phyloP scores from a whole-genome alignment of 768 basidiomycete genomes.

The Cubamyces sp. region DNA sequence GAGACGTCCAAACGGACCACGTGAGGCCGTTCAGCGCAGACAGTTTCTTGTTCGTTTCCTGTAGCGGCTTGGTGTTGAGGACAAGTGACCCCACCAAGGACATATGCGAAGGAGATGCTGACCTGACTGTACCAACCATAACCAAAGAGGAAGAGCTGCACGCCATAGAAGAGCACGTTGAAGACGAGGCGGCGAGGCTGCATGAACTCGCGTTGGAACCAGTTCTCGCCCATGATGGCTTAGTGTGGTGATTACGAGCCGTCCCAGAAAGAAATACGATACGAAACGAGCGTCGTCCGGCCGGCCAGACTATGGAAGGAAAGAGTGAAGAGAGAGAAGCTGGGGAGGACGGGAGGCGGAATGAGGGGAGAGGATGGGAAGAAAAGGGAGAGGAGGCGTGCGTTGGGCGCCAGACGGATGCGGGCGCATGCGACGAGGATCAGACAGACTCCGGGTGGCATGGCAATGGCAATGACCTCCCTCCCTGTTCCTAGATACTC shows the following conservation, averaged over 20 bases:
- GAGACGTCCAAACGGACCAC: conserved; percentile 88
- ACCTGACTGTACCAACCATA: conserved; percentile 93
- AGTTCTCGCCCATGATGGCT: conserved; percentile 62
- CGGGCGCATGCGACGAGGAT: conserved; percentile 11
- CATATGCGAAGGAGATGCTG: conserved; percentile 23
- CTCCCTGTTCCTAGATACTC: conserved; percentile 12
- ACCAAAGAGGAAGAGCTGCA: conserved; percentile 72
- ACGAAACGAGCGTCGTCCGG: conserved; percentile 46
- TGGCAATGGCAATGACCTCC: conserved; percentile 13
- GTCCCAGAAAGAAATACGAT: conserved; percentile 18
- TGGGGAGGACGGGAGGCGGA: conserved; percentile 20
- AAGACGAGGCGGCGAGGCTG: conserved; percentile 65
- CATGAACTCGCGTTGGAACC: conserved; percentile 76
- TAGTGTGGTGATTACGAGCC: conserved; percentile 20
- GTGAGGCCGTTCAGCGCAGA: conserved; percentile 77
- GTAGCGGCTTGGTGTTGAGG: conserved; percentile 13
- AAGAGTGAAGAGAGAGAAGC: conserved; percentile 31
- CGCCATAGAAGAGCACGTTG: conserved; percentile 79
- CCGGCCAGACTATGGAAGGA: conserved; percentile 50
- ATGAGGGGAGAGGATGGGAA: conserved; percentile 20
- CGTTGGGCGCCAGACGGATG: conserved; percentile 12
- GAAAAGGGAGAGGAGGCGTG: conserved; percentile 15
- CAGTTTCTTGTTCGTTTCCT: conserved; percentile 66
- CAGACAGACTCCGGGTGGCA: conserved; percentile 23
- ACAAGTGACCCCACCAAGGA: background rate